Percentiles rank a stretch among this genome's conserved stretches.
Conservation (phyloP, 73 alveolate genomes). For the Paramecium caudatum region DNA sequence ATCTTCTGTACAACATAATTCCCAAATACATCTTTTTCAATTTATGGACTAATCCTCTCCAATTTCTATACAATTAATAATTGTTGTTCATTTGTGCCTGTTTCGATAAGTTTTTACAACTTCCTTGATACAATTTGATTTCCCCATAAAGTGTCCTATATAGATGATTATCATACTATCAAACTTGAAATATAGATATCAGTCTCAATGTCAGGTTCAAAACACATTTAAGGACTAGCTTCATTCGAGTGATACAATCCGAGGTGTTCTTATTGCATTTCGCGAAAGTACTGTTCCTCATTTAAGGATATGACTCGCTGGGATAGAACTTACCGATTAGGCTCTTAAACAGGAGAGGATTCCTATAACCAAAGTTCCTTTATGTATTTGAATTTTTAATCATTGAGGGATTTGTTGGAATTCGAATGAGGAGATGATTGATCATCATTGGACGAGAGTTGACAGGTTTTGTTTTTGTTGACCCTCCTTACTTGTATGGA, state of each 20-base stretch:
- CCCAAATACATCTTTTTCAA: slow-evolving; percentile 59
- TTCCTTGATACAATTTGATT: slow-evolving; percentile 38
- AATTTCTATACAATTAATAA: slow-evolving; percentile 24
- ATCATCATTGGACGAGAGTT: neutral
- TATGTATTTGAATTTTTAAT: slow-evolving; percentile 31
- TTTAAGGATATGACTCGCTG: slow-evolving; percentile 31
- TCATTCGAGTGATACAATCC: slow-evolving; percentile 32
- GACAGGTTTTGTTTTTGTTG: slow-evolving; percentile 14
- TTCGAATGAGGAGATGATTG: slow-evolving; percentile 55
- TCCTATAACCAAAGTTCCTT: slow-evolving; percentile 61
- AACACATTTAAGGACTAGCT: slow-evolving; percentile 56
- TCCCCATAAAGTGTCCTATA: slow-evolving; percentile 63
- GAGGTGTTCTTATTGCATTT: slow-evolving; percentile 5
- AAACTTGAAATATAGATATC: slow-evolving; percentile 51
- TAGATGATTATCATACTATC: neutral
- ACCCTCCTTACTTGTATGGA: neutral
- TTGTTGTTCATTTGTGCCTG: slow-evolving; percentile 41
- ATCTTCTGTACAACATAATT: slow-evolving; percentile 60
- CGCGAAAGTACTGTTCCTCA: slow-evolving; percentile 31
- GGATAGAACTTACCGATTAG: slow-evolving; percentile 7
- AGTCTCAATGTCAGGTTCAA: slow-evolving; percentile 56
- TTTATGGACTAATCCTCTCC: slow-evolving; percentile 56
- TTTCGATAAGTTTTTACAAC: slow-evolving; percentile 32
- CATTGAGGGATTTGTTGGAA: slow-evolving; percentile 9
- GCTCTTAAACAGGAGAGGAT: slow-evolving; percentile 2